Conservation (phyloP, 2,329 filamentous ascomycete genomes). For the Colletotrichum horii region DNA sequence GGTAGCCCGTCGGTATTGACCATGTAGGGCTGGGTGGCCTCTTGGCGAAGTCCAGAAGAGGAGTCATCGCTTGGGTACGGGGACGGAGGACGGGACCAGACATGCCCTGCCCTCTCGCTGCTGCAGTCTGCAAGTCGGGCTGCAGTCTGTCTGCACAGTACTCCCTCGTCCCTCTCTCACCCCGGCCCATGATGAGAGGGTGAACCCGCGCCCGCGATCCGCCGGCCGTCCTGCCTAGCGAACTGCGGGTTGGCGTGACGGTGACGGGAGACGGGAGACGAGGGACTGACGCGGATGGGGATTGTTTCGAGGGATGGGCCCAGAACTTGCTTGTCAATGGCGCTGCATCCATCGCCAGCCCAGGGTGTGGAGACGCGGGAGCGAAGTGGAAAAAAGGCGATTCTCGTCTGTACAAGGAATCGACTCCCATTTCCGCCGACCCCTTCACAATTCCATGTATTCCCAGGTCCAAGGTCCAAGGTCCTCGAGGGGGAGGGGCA, state of each 20-base stretch:
- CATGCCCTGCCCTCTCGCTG: not conserved
- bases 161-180: not conserved
- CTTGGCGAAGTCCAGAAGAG: not conserved
- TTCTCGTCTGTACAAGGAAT: not conserved
- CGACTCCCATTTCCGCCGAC: slow-evolving; percentile 5
- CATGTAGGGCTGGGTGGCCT: slow-evolving; percentile 16
- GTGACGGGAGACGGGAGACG: not conserved
- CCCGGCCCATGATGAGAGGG: not conserved
- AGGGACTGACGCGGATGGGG: not conserved
- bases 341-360: not conserved
- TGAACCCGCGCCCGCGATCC: not conserved
- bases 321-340: not conserved
- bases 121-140: not conserved
- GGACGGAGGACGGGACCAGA: not conserved
- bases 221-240: not conserved
- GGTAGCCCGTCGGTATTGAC: slow-evolving; percentile 12
- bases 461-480: not conserved
- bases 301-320: not conserved
- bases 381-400: slow-evolving; percentile 19
- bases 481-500: not conserved
- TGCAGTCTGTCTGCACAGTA: not conserved
- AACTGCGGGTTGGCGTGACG: not conserved
- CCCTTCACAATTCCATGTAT: not conserved
- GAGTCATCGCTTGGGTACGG: slow-evolving; percentile 6
- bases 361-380: not conserved